A percentile compares a stretch with the other conserved stretches of the same genome.
Conservation (phyloP, 2,329 filamentous ascomycete genomes). For the Fusarium domesticum region DNA sequence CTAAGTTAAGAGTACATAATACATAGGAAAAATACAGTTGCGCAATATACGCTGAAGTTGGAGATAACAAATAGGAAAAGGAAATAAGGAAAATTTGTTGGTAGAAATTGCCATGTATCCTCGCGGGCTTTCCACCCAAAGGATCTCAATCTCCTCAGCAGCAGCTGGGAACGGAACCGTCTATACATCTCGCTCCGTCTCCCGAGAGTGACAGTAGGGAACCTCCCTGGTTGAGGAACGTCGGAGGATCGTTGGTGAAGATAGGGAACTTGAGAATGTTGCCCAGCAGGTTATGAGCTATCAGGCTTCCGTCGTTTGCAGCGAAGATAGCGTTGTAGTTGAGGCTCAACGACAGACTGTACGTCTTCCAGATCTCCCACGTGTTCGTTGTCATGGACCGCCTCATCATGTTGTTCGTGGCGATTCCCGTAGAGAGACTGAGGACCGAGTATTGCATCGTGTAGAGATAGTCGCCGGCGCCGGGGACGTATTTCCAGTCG, state of each 20-base stretch:
- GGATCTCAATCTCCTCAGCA: constrained; percentile 16
- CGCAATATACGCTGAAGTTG: constrained; percentile 2
- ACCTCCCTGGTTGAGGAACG: background rate
- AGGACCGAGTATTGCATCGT: constrained; percentile 8
- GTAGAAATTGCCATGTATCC: constrained; percentile 9
- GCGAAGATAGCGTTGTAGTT: constrained; percentile 8
- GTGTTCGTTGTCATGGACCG: constrained; percentile 1
- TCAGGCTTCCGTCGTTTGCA: background rate
- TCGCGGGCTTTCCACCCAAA: constrained; percentile 1
- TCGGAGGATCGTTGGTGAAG: background rate
- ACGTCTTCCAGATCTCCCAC: constrained; percentile 1
- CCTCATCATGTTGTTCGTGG: constrained; percentile 10
- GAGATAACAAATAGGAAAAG: constrained; percentile 8
- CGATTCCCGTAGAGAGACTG: background rate
- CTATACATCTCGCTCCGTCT: constrained; percentile 17
- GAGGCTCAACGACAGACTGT: constrained; percentile 1
- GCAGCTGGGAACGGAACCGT: background rate
- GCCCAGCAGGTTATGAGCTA: constrained; percentile 9
- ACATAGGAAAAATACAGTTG: constrained; percentile 2
- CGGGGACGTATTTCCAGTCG: constrained; percentile 20
- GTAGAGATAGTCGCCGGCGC: constrained; percentile 17
- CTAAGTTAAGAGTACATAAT: constrained; percentile 9
- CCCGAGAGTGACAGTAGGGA: constrained; percentile 6
- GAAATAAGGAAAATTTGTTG: background rate
- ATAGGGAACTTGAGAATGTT: constrained; percentile 11